A percentile compares a stretch with the other conserved stretches of the same genome.
Evolutionary conservation across 805 yeast species (phyloP).

Genomic region (Zygosaccharomyces kombuchaensis): DNA sequence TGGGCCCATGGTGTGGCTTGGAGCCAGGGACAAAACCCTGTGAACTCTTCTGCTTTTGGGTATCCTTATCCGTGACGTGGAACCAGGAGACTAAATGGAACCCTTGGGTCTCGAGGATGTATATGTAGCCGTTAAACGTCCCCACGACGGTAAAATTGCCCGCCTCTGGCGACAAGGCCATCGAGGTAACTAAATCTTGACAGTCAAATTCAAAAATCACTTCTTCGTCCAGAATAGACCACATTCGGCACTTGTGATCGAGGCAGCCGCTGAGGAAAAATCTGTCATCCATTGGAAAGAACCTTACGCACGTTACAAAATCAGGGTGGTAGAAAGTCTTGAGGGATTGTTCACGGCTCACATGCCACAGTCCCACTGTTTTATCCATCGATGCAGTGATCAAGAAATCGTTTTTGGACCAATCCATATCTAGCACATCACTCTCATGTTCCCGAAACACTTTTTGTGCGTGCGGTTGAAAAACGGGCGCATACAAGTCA

Average conservation of each 20-base stretch:
- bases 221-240: slow-evolving; percentile 76
- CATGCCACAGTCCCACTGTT: slow-evolving; percentile 82
- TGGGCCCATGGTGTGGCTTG: slow-evolving; percentile 41
- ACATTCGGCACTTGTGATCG: slow-evolving; percentile 69
- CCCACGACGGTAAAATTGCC: slow-evolving; percentile 62
- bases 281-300: slow-evolving; percentile 83
- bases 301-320: slow-evolving; percentile 73
- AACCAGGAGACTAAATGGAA: slow-evolving; percentile 45
- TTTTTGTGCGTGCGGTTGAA: slow-evolving; percentile 59
- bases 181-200: slow-evolving; percentile 67
- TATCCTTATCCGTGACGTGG: slow-evolving; percentile 42
- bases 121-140: slow-evolving; percentile 69
- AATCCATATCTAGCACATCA: slow-evolving; percentile 70
- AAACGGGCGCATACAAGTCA: slow-evolving; percentile 64
- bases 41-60: slow-evolving; percentile 11
- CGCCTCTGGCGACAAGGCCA: slow-evolving; percentile 63
- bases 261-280: slow-evolving; percentile 80
- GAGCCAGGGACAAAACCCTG: slow-evolving; percentile 1
- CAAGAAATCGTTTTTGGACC: slow-evolving; percentile 84
- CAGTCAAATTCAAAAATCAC: slow-evolving; percentile 59
- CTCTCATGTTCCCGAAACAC: slow-evolving; percentile 63
- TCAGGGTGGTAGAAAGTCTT: slow-evolving; percentile 69
- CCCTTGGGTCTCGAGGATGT: slow-evolving; percentile 59
- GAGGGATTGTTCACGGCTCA: slow-evolving; percentile 58
- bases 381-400: slow-evolving; percentile 80